Evolutionary conservation across 305 asterid species (phyloP), one percentile per base, ranked within the genome.

Genomic region (Fraxinus dipetala): DNA sequence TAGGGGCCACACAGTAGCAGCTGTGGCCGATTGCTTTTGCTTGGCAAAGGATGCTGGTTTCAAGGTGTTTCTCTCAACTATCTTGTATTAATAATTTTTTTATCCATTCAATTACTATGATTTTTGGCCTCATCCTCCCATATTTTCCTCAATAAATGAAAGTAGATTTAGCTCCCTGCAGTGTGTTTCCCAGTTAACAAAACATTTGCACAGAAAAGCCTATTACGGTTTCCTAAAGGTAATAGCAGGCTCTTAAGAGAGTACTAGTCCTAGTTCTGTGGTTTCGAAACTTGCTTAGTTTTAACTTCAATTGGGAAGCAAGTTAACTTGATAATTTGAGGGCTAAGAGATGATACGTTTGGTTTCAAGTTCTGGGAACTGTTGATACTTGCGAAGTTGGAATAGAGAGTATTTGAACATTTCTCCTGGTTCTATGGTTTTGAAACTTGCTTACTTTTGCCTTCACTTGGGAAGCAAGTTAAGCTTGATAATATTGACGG

Each of bases 11-110:
- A 93, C 98, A 3, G 99, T 96, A 83, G 97, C 97, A 81, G 98
- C 99, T 81, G 98, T 96, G 84, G 98, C 98, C 86, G 99, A 96
- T 89, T 96, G 99, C 91, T 96, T 96, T 90, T 93, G 94, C 86
- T 88, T 96, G 89, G 97, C 99, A 72, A 96, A 96, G 90, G 99
- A 96, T 92, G 99, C 98, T 82, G 98, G 99, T 80, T 96, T 96
- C 83, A 96, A 96, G 97, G 99, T 93, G 65, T 78, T 80, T 80
- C 43, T 75, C 79, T 67, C 67, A 16, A 77, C 83, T 61, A 20
- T 59, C 48, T 75, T 45, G 75, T 56, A 72, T 81, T 31, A 31
- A 3, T 51, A 22, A 32, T 18, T n/a, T 72, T 30, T 67, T 13
- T 3, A 26, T 32, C 36, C 18, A 67, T 67, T 30, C 20, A 30